These are phyloP conservation scores for Wakefieldia striispora DNA, from an alignment of 768 basidiomycete genomes.

Conservation along the genomic window DNA sequence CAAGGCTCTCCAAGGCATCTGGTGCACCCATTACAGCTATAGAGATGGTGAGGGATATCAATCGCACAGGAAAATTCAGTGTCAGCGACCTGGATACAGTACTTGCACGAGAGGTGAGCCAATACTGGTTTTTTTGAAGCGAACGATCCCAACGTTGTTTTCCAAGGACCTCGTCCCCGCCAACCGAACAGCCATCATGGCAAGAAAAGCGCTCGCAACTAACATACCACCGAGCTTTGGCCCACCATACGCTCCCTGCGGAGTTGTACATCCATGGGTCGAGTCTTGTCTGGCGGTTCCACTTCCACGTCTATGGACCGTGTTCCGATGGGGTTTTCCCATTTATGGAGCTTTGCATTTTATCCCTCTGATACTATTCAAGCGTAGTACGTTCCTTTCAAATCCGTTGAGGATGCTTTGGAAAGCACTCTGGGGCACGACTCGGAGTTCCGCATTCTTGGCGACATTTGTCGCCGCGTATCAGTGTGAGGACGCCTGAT, in stretches of 20 bases:
- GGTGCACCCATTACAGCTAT: slow-evolving; percentile 61
- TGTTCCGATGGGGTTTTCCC: slow-evolving; percentile 81
- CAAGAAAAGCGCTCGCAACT: slow-evolving; percentile 38
- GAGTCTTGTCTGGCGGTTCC: slow-evolving; percentile 49
- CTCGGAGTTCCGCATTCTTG: slow-evolving; percentile 84
- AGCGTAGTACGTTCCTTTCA: slow-evolving; percentile 59
- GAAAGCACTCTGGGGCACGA: slow-evolving; percentile 65
- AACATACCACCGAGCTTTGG: slow-evolving; percentile 42
- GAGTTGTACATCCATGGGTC: slow-evolving; percentile 73
- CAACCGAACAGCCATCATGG: slow-evolving; percentile 50
- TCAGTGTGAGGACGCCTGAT: slow-evolving; percentile 54
- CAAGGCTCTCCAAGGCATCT: slow-evolving; percentile 70
- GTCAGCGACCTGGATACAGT: slow-evolving; percentile 55
- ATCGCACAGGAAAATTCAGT: slow-evolving; percentile 56
- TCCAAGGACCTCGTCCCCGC: slow-evolving; percentile 51
- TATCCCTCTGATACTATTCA: slow-evolving; percentile 83
- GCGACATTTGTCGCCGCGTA: slow-evolving; percentile 80
- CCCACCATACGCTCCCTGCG: slow-evolving; percentile 56
- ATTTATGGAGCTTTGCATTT: slow-evolving; percentile 90
- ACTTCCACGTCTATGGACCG: slow-evolving; percentile 64
- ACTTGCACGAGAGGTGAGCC: slow-evolving; percentile 45
- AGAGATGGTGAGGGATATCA: slow-evolving; percentile 57
- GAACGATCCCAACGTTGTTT: background rate
- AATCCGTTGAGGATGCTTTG: slow-evolving; percentile 67
- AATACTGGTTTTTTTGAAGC: background rate